Percentiles rank a stretch among this genome's conserved stretches.
phyloP scores from a whole-genome alignment of 2,329 filamentous ascomycete species.

The Penicillium sp. region DNA sequence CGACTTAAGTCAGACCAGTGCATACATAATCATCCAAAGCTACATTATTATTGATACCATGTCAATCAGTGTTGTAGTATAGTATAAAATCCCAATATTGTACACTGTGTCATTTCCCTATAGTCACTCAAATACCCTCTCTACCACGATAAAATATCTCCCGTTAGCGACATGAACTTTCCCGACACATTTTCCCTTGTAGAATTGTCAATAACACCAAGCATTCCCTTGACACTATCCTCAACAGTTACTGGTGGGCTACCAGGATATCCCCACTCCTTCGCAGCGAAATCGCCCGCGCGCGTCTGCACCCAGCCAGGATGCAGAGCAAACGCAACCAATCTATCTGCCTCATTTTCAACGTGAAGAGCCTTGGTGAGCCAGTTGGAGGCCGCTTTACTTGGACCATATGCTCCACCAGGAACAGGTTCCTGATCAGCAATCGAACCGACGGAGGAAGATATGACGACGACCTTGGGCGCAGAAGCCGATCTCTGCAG shows the following conservation, averaged over 20 bases:
- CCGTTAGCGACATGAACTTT: constrained; percentile 37
- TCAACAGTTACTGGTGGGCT: constrained; percentile 33
- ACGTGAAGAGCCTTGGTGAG: constrained; percentile 21
- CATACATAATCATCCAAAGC: background rate
- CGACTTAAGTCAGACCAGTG: background rate
- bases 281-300: constrained; percentile 32
- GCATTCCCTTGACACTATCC: constrained; percentile 33
- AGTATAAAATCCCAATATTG: background rate
- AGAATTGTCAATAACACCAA: constrained; percentile 41
- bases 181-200: constrained; percentile 35
- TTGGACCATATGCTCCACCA: constrained; percentile 25
- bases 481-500: constrained; percentile 12
- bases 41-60: background rate
- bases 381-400: constrained; percentile 27
- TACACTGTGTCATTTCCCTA: background rate
- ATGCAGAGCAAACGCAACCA: constrained; percentile 30
- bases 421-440: constrained; percentile 20
- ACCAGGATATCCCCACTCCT: constrained; percentile 32
- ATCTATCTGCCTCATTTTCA: constrained; percentile 23
- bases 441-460: constrained; percentile 27
- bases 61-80: background rate
- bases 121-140: background rate
- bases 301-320: constrained; percentile 41
- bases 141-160: constrained; percentile 28
- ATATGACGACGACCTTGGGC: constrained; percentile 23